Evolutionary conservation across 78 protist species (phyloP).

Genomic region (Mastigamoeba balamuthi): DNA sequence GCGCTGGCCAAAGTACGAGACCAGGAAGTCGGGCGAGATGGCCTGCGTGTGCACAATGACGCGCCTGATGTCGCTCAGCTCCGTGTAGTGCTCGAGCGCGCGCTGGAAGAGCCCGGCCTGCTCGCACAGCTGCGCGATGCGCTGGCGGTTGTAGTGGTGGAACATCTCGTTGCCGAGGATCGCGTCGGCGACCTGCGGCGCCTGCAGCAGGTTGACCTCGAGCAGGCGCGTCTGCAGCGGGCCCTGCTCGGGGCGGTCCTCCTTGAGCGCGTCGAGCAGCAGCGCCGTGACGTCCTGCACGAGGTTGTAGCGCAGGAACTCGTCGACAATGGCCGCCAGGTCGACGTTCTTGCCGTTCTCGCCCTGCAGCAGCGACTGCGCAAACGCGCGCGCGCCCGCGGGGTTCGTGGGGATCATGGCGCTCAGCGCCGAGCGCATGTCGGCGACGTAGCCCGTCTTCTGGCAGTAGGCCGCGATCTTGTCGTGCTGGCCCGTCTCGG

Average conservation of each 20-base stretch:
- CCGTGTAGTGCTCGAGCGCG: slow-evolving; percentile 95
- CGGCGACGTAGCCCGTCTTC: slow-evolving; percentile 71
- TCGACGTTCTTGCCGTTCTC: slow-evolving; percentile 29
- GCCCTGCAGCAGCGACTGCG: slow-evolving; percentile 57
- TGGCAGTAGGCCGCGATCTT: slow-evolving; percentile 84
- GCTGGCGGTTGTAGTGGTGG: slow-evolving; percentile 84
- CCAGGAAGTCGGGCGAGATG: slow-evolving; percentile 60
- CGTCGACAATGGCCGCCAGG: slow-evolving; percentile 70
- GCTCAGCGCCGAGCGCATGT: slow-evolving; percentile 48
- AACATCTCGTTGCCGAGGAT: slow-evolving; percentile 79
- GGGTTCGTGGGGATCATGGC: slow-evolving; percentile 69
- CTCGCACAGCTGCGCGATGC: slow-evolving; percentile 94
- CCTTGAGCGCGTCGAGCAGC: slow-evolving; percentile 89
- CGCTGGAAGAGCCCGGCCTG: slow-evolving; percentile 87
- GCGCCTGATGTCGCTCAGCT: slow-evolving; percentile 85
- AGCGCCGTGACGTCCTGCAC: slow-evolving; percentile 83
- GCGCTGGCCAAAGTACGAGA: slow-evolving; percentile 80
- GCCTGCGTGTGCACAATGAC: slow-evolving; percentile 57
- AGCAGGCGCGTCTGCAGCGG: slow-evolving; percentile 93
- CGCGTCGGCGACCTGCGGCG: slow-evolving; percentile 94
- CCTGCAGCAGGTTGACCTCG: slow-evolving; percentile 83
- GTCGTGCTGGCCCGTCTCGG: slow-evolving; percentile 80
- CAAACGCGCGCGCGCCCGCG: slow-evolving; percentile 74
- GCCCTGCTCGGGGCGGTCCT: slow-evolving; percentile 70
- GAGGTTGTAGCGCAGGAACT: slow-evolving; percentile 63